Base-by-base conservation (phyloP, 2,329 filamentous ascomycete species). In the Sporothrix euskadiensis region DNA sequence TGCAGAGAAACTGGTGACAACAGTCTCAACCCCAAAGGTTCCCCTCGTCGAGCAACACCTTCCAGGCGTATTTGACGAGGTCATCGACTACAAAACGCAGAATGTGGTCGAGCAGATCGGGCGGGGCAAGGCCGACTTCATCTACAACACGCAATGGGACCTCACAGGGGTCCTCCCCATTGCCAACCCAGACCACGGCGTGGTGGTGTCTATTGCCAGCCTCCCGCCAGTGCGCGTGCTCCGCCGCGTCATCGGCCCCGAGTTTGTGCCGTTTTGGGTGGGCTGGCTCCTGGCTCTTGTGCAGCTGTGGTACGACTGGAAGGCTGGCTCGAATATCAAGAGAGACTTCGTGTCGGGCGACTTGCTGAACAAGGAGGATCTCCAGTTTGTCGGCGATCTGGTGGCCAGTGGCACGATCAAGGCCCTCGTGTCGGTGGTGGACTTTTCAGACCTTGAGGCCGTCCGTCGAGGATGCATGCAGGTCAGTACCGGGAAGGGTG, bases 1-100 rank as follows among this genome's bases (percentile, higher is more conserved):
- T 0, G 87, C 83, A 0, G 77, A 78, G 0, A 82, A 80, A 59
- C 79, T 88, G 69, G 84, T 89, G 61, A 82, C 85, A 0, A 87
- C 86, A 0, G 85, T 85, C 0, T 88, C 86, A 3, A 87, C 86
- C 22, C 75, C 82, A 9, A 89, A 89, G 78, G 73, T 88, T 41
- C 75, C 79, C 0, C 80, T 84, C 35, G 84, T 87, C 0, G 81
- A 83, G 57, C 75, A 82, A 73, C 76, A 80, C 47, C 78, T 85
- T 0, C 83, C 84, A 0, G 84, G 83, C 0, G 79, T 85, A 5
- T 83, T 86, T 1, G 86, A 87, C 78, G 80, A 85, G 75, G 78
- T 88, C 35, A 79, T 88, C 74, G 86, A 88, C 77, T 89, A 88
- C 78, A 83, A 81, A 73, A 83, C 79, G 52, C 77, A 81, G 54